phyloP scores from a whole-genome alignment of 1,284 basidiomycete genomes.

The Cryptococcus maquisensis region DNA sequence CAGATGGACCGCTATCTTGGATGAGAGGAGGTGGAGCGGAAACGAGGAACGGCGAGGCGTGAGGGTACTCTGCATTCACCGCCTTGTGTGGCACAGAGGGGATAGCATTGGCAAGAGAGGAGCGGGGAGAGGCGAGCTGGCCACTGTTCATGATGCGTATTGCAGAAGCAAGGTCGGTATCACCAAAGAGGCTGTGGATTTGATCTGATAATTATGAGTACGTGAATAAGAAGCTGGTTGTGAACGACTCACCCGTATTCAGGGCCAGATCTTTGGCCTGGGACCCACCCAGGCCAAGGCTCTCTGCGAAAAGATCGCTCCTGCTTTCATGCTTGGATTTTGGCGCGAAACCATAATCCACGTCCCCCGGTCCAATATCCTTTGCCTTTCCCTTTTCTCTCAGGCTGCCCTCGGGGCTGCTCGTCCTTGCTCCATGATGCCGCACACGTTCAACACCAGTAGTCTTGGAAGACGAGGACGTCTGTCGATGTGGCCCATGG shows the following conservation, averaged over 20 bases:
- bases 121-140: slow-evolving; percentile 9
- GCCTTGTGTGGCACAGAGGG: slow-evolving; percentile 8
- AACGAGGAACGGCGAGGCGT: slow-evolving; percentile 28
- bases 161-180: slow-evolving; percentile 38
- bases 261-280: slow-evolving; percentile 20
- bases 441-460: neutral
- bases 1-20: slow-evolving; percentile 10
- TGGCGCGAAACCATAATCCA: too few species aligned
- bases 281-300: slow-evolving; percentile 27
- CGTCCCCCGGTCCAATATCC: neutral
- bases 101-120: slow-evolving; percentile 3
- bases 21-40: slow-evolving; percentile 39
- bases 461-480: neutral
- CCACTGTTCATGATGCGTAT: slow-evolving; percentile 26
- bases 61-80: neutral
- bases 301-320: slow-evolving; percentile 24
- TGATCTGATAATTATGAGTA: slow-evolving; percentile 22
- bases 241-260: slow-evolving; percentile 22
- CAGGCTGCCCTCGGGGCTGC: slow-evolving; percentile 14
- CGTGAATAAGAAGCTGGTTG: neutral
- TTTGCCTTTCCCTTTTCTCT: slow-evolving; percentile 19
- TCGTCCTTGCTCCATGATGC: slow-evolving; percentile 5
- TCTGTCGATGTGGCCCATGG: slow-evolving; percentile 1
- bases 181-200: slow-evolving; percentile 34
- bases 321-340: neutral